Base-by-base conservation (phyloP, 805 yeast genomes). In the Kodamaea jinghongensis region DNA sequence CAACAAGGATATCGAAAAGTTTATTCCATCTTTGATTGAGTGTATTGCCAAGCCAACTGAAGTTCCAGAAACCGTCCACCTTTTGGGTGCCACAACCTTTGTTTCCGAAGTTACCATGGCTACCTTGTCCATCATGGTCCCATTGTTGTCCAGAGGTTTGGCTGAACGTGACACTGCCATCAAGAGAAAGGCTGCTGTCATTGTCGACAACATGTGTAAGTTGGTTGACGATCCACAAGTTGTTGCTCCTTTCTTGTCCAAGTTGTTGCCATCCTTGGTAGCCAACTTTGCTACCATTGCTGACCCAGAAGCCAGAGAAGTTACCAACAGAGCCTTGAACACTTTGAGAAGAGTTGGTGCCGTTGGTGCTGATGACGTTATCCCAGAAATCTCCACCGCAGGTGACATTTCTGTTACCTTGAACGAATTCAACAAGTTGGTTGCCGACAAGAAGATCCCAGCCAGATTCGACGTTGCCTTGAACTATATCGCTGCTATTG, bases 201-300 rank as follows among this genome's bases (percentile, higher is more conserved):
- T 93, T 74, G 86, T 91, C 63, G 99, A 93, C 74, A 93, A 93
- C 96, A 93, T 93, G 99, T 93, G 99, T 86, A 93, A 93, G 77
- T 87, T 93, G 74, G 99, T 93, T 78, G 99, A 93, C 70, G 99
- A 93, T 71, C 99, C 99, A 60, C 98, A 93, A 78, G 95, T 93
- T 67, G 96, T 93, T 75, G 99, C 98, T 79, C 99, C 99, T 56
- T 93, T 93, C 87, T 77, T 93, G 84, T 76, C 78, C 74, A 86
- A 84, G 68, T 82, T 93, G 64, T 85, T 88, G 79, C 99, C 99
- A 69, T 86, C 96, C 64, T 79, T 93, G 73, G 87, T 87, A 83
- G 71, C 82, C 68, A 93, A 93, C 86, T 81, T 83, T 77, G 75
- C 86, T 65, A 88, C 86, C 78, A 90, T 93, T 76, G 99, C 99